Evolutionary conservation across 371 early-diverging fungal genomes (phyloP).

Genomic region (Syncephalastrum monosporum): DNA sequence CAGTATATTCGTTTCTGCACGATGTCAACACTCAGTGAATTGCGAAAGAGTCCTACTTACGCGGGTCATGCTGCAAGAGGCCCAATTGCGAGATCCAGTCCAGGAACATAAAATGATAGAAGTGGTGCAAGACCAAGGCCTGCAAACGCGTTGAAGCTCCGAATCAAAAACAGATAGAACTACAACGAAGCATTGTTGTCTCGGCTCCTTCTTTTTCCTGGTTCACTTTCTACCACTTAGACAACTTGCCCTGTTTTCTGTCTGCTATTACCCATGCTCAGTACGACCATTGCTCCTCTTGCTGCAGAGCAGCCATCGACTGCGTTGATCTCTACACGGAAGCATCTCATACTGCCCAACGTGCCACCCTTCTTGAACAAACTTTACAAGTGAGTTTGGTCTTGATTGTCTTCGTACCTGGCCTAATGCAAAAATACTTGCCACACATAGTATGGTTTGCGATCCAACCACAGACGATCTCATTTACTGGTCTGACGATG

Average conservation of each 20-base stretch:
- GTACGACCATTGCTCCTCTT: neutral
- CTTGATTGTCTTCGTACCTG: constrained; percentile 10
- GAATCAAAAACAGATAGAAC: neutral
- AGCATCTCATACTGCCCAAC: constrained; percentile 26
- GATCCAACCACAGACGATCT: constrained; percentile 68
- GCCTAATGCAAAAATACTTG: neutral
- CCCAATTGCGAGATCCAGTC: constrained; percentile 69
- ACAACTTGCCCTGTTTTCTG: neutral
- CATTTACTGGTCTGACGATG: constrained; percentile 77
- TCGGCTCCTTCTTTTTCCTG: neutral
- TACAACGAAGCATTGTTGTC: neutral
- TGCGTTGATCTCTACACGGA: neutral
- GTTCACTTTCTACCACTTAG: neutral
- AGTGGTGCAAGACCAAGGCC: constrained; percentile 1
- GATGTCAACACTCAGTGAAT: no score
- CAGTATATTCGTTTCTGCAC: constrained; percentile 66
- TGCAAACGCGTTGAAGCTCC: constrained; percentile 1
- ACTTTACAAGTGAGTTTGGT: constrained; percentile 64
- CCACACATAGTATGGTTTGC: constrained; percentile 62
- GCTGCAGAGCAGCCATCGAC: neutral
- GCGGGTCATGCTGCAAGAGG: constrained; percentile 65
- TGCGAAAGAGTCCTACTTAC: constrained; percentile 35
- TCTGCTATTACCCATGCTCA: neutral
- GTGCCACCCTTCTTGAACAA: constrained; percentile 89
- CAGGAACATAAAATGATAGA: constrained; percentile 57